These are phyloP conservation scores for Gracilaria domingensis DNA, from an alignment of 23 red algal species.

Conservation along the genomic window DNA sequence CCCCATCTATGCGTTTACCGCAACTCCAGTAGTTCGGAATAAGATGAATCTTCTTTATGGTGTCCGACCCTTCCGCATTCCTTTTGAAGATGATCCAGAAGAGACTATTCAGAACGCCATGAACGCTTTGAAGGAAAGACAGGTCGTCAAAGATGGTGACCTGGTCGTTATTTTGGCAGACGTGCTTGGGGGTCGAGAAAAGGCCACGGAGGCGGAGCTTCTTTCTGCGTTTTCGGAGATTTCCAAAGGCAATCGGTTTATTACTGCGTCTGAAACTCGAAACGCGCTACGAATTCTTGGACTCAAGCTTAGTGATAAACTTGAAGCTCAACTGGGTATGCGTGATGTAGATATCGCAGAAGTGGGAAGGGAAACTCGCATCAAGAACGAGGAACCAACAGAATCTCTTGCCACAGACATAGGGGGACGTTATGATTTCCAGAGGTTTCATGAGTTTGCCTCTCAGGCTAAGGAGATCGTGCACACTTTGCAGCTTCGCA, in stretches of 20 bases:
- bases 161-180: slow-evolving; percentile 93
- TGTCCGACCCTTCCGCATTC: slow-evolving; percentile 93
- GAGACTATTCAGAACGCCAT: slow-evolving; percentile 90
- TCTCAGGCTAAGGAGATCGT: slow-evolving; percentile 87
- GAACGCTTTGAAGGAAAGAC: slow-evolving; percentile 76
- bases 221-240: slow-evolving; percentile 76
- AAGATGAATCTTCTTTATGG: slow-evolving; percentile 94
- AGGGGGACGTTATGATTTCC: slow-evolving; percentile 69
- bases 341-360: slow-evolving; percentile 84
- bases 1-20: slow-evolving; percentile 95
- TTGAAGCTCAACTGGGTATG: slow-evolving; percentile 86
- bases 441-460: slow-evolving; percentile 80
- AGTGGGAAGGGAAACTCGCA: slow-evolving; percentile 67
- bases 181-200: slow-evolving; percentile 88
- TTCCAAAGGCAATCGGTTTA: slow-evolving; percentile 67
- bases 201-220: slow-evolving; percentile 82
- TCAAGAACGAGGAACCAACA: slow-evolving; percentile 55
- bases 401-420: slow-evolving; percentile 34
- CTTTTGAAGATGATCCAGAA: slow-evolving; percentile 94
- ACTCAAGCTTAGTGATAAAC: slow-evolving; percentile 90
- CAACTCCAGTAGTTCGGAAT: slow-evolving; percentile 86
- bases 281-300: slow-evolving; percentile 82
- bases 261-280: slow-evolving; percentile 72
- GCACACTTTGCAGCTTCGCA: slow-evolving; percentile 93
- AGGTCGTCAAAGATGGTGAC: slow-evolving; percentile 75